phyloP scores from a whole-genome alignment of 2,329 filamentous ascomycete species.

The Graphilbum sp. region DNA sequence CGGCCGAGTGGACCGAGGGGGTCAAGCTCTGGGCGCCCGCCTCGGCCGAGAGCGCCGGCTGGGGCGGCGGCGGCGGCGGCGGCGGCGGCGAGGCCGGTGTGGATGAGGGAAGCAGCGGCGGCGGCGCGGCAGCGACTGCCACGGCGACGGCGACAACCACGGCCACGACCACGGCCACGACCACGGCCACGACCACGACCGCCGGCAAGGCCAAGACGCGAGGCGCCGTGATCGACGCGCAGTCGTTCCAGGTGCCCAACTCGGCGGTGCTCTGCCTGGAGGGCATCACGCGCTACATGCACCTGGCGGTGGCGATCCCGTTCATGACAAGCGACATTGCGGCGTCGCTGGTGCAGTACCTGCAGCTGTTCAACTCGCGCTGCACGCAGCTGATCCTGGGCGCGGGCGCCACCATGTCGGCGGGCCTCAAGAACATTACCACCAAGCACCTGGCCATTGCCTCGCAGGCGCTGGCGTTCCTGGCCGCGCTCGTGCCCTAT shows the following conservation, averaged over 20 bases:
- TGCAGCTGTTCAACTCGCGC: slow-evolving; percentile 88
- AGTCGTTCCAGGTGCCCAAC: slow-evolving; percentile 71
- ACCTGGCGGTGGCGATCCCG: slow-evolving; percentile 69
- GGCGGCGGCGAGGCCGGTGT: slow-evolving; percentile 15
- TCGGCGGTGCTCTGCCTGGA: slow-evolving; percentile 69
- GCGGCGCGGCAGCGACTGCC: background rate
- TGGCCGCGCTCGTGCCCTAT: slow-evolving; percentile 75
- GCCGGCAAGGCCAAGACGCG: slow-evolving; percentile 47
- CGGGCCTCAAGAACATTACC: slow-evolving; percentile 88
- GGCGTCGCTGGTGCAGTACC: slow-evolving; percentile 61
- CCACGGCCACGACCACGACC: slow-evolving; percentile 11
- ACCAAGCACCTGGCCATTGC: slow-evolving; percentile 89
- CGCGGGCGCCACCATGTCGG: slow-evolving; percentile 75
- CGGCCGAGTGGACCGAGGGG: slow-evolving; percentile 46
- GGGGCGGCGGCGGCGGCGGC: slow-evolving; percentile 18
- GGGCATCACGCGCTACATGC: slow-evolving; percentile 69
- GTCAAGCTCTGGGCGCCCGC: slow-evolving; percentile 41
- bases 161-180: too few relatives aligned
- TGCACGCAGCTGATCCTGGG: slow-evolving; percentile 94
- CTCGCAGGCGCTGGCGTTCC: slow-evolving; percentile 75
- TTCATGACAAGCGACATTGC: slow-evolving; percentile 79
- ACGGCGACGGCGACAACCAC: too few relatives aligned
- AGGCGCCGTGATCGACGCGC: slow-evolving; percentile 64
- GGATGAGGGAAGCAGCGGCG: background rate
- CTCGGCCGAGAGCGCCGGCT: slow-evolving; percentile 19